Conservation (phyloP, 805 yeast species). For the Saturnispora bothae region DNA sequence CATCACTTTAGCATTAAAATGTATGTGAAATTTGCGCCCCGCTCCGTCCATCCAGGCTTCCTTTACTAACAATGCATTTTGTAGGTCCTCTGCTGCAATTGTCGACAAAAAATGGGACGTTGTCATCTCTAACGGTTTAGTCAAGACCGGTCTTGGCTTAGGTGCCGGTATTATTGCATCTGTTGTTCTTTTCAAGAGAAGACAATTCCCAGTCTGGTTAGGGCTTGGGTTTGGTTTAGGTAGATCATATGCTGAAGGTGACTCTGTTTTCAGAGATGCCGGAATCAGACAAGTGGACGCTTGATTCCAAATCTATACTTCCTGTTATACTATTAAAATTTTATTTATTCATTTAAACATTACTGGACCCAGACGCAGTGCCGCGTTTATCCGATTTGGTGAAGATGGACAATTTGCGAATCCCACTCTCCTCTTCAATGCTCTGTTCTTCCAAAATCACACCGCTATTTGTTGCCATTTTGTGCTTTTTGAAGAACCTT, state of each 20-base stretch:
- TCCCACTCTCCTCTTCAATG: constrained; percentile 17
- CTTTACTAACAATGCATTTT: constrained; percentile 2
- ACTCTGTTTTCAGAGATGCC: constrained; percentile 83
- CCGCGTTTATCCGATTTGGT: constrained; percentile 20
- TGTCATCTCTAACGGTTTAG: constrained; percentile 85
- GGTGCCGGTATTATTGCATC: constrained; percentile 95
- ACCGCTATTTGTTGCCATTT: constrained; percentile 6
- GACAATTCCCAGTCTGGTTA: constrained; percentile 96
- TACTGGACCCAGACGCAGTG: background rate
- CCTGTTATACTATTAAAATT: background rate
- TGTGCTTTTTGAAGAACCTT: constrained; percentile 7
- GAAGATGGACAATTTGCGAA: constrained; percentile 25
- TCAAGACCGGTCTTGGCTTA: constrained; percentile 91
- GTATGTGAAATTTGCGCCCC: too few relatives aligned
- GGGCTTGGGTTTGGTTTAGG: constrained; percentile 98
- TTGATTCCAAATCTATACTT: constrained; percentile 20
- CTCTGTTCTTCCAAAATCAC: constrained; percentile 6
- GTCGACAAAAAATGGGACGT: constrained; percentile 68
- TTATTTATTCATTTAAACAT: background rate
- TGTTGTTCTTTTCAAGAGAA: constrained; percentile 80
- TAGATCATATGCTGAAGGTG: constrained; percentile 97
- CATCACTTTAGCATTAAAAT: too few relatives aligned
- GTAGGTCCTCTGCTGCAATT: constrained; percentile 18
- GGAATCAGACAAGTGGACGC: constrained; percentile 71
- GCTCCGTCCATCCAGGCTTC: too few relatives aligned